Conservation (phyloP, 2,329 filamentous ascomycete genomes). For the Phoma sp. region DNA sequence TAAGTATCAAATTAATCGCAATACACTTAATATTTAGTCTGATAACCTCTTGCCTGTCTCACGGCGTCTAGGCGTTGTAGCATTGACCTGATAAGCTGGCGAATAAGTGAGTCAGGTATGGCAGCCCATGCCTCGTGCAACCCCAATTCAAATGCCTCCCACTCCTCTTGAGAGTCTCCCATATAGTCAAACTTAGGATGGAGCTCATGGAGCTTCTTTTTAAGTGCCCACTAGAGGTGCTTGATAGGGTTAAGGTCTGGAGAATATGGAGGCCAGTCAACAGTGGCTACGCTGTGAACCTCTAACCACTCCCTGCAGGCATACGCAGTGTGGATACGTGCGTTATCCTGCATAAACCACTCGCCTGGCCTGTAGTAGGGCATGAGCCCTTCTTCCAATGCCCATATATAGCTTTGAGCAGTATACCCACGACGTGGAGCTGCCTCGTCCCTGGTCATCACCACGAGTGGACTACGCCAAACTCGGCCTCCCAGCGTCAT, state of each 20-base stretch:
- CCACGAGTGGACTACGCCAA: constrained; percentile 7
- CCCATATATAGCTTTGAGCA: too few species aligned
- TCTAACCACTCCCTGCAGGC: constrained; percentile 19
- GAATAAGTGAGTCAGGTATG: constrained; percentile 10
- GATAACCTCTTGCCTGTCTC: neutral
- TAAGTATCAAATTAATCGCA: too few species aligned
- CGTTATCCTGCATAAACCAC: constrained; percentile 32
- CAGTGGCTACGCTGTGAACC: constrained; percentile 14
- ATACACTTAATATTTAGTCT: constrained; percentile 14
- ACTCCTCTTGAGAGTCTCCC: constrained; percentile 1
- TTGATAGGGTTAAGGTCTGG: constrained; percentile 35
- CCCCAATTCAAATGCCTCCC: neutral
- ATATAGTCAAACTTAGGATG: constrained; percentile 14
- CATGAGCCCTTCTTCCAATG: constrained; percentile 13
- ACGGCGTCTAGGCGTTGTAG: constrained; percentile 6
- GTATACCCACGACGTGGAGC: too few species aligned
- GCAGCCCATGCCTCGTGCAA: constrained; percentile 11
- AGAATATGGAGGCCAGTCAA: constrained; percentile 28
- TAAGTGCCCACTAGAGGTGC: constrained; percentile 29
- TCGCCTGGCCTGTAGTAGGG: constrained; percentile 5
- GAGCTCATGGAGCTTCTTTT: constrained; percentile 18
- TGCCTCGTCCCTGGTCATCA: constrained; percentile 18
- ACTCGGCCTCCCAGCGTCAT: constrained; percentile 1
- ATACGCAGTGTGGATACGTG: constrained; percentile 24
- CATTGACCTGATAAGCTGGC: constrained; percentile 6